phyloP scores from a whole-genome alignment of 2,329 filamentous ascomycete species.

The Xylaria digitata region DNA sequence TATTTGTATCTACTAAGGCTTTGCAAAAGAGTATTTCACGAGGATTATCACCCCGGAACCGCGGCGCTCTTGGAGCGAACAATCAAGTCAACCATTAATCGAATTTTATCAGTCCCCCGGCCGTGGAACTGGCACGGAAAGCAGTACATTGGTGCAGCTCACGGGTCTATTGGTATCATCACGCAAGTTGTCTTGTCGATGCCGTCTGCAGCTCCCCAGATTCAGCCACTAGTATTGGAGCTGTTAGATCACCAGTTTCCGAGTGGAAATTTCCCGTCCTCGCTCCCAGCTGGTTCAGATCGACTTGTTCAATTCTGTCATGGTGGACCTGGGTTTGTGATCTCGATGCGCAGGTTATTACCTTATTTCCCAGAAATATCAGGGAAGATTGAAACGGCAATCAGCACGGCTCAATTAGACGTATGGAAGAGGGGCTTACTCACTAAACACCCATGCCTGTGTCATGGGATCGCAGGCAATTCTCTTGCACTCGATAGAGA shows the following conservation, averaged over 20 bases:
- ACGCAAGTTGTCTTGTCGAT: constrained; percentile 73
- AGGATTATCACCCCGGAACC: constrained; percentile 60
- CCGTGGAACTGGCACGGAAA: constrained; percentile 74
- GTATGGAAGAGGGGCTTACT: constrained; percentile 69
- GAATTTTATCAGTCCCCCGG: constrained; percentile 64
- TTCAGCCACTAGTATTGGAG: constrained; percentile 64
- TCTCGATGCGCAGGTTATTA: constrained; percentile 67
- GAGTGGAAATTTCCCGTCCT: constrained; percentile 73
- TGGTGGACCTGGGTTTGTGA: constrained; percentile 71
- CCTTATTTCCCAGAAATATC: constrained; percentile 66
- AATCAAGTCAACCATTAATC: constrained; percentile 67
- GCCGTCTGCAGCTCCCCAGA: constrained; percentile 62
- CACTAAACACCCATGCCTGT: constrained; percentile 73
- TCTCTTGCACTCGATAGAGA: constrained; percentile 56
- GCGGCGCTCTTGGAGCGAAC: constrained; percentile 62
- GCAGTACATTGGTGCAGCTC: constrained; percentile 72
- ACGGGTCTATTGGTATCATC: constrained; percentile 76
- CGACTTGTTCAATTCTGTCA: constrained; percentile 73
- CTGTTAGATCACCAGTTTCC: constrained; percentile 70
- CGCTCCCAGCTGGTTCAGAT: constrained; percentile 52
- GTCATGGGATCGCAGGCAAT: constrained; percentile 74
- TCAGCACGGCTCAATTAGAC: constrained; percentile 63
- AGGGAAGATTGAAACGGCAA: constrained; percentile 63
- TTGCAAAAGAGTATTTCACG: constrained; percentile 55
- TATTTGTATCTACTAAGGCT: constrained; percentile 75